phyloP scores from a whole-genome alignment of 1,284 basidiomycete genomes.

The Tremellales sp. region DNA sequence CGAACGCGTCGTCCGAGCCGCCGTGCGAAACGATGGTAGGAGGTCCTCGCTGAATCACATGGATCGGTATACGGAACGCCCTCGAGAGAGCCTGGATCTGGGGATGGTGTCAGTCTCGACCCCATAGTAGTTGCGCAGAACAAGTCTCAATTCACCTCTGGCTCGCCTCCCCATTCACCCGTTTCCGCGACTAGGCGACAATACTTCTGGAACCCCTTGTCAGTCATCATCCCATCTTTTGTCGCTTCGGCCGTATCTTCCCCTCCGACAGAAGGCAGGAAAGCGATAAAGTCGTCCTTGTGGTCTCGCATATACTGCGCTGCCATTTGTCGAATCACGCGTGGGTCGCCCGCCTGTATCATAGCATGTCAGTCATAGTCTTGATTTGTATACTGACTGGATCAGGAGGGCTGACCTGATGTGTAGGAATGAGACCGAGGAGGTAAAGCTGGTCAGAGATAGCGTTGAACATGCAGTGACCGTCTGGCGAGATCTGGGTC shows the following conservation, averaged over 20 bases:
- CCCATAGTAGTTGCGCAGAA: no score
- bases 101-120: no score
- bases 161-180: conserved; percentile 93
- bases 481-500: conserved; percentile 80
- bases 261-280: conserved; percentile 71
- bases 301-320: conserved; percentile 79
- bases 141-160: conserved; percentile 68
- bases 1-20: conserved; percentile 35
- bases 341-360: conserved; percentile 28
- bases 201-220: conserved; percentile 67
- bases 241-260: conserved; percentile 70
- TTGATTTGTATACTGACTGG: background rate
- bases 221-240: conserved; percentile 68
- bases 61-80: conserved; percentile 80
- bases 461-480: conserved; percentile 91
- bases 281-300: conserved; percentile 88
- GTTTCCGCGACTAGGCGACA: conserved; percentile 76
- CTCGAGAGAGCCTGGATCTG: conserved; percentile 79
- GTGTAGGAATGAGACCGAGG: conserved; percentile 33
- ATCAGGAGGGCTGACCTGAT: conserved; percentile 24
- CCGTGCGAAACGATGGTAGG: conserved; percentile 81
- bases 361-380: background rate
- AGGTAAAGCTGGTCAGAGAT: conserved; percentile 69
- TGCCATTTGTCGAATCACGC: conserved; percentile 62
- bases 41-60: conserved; percentile 79